Evolutionary conservation across 129 eudicot genomes (phyloP), one percentile per base, ranked within the genome.

Genomic region (Oenanthe sinensis): DNA sequence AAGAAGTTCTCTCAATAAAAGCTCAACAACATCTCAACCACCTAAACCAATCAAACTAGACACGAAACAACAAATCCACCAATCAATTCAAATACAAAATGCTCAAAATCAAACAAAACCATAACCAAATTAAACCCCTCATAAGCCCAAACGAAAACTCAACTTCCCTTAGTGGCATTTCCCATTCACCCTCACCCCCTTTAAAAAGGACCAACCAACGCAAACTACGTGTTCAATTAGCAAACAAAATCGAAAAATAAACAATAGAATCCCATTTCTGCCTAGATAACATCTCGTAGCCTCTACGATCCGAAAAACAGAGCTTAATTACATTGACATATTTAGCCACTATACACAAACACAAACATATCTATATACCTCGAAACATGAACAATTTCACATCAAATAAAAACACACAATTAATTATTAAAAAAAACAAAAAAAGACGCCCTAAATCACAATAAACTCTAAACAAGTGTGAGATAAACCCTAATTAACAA

Each of bases 21-120:
- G 46, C 81, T 75, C 75, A 46, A 75, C 40, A 74, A 67, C 80
- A 81, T 80, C 75, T 33, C 75, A 78, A 71, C 3, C 74, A 37
- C 46, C 46, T 69, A 36, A 14, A 30, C 74, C 68, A 60, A 37
- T 36, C 19, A 14, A 37, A 24, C 42, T 69, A 37, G 5, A 67
- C 39, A 67, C 6, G 43, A n/a, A 60, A 67, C 15, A 67, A 67
- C 6, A 33, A 69, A 39, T 20, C 42, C 72, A 17, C 46, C 46
- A 69, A 69, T 72, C 76, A 72, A 70, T 70, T 39, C 1, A 42
- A 39, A 17, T 4, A 19, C 43, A 67, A 30, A n/a, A 30, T 4
- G 13, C 36, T 9, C 0, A 70, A 67, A 16, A 16, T 12, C 71
- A 68, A 12, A 65, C 20, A 65, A 13, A 65, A 65, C 3, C 13